Evolutionary conservation across 352 stramenopile genomes (phyloP).

Genomic region (Elongisporangium prolatum): DNA sequence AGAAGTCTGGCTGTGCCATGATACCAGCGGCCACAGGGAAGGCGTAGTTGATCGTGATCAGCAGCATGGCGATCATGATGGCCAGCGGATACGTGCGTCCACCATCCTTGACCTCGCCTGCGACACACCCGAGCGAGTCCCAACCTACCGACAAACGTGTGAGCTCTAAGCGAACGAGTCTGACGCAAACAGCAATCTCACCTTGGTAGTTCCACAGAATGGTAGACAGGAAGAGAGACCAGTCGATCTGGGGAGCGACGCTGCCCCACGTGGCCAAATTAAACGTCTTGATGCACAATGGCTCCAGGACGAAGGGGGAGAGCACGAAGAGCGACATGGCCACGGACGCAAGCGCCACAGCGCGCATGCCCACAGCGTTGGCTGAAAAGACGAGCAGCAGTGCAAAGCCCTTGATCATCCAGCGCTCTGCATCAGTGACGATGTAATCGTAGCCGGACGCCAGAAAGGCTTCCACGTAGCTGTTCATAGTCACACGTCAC

Average conservation of each 20-base stretch:
- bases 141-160: slow-evolving; percentile 26
- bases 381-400: slow-evolving; percentile 66
- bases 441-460: slow-evolving; percentile 49
- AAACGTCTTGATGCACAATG: slow-evolving; percentile 63
- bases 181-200: slow-evolving; percentile 1
- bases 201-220: slow-evolving; percentile 88
- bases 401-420: slow-evolving; percentile 66
- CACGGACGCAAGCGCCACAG: slow-evolving; percentile 66
- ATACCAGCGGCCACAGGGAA: slow-evolving; percentile 77
- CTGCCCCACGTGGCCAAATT: slow-evolving; percentile 70
- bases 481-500: slow-evolving; percentile 6
- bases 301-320: slow-evolving; percentile 74
- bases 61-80: slow-evolving; percentile 72
- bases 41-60: slow-evolving; percentile 85
- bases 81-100: slow-evolving; percentile 78
- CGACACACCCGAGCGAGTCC: slow-evolving; percentile 83
- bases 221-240: slow-evolving; percentile 82
- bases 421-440: slow-evolving; percentile 48
- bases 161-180: too few species aligned
- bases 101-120: slow-evolving; percentile 79
- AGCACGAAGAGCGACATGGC: slow-evolving; percentile 83
- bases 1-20: slow-evolving; percentile 71
- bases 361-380: slow-evolving; percentile 76
- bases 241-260: slow-evolving; percentile 65
- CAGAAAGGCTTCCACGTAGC: slow-evolving; percentile 77